phyloP scores from a whole-genome alignment of 129 eudicot species.

The Centaurea solstitialis region DNA sequence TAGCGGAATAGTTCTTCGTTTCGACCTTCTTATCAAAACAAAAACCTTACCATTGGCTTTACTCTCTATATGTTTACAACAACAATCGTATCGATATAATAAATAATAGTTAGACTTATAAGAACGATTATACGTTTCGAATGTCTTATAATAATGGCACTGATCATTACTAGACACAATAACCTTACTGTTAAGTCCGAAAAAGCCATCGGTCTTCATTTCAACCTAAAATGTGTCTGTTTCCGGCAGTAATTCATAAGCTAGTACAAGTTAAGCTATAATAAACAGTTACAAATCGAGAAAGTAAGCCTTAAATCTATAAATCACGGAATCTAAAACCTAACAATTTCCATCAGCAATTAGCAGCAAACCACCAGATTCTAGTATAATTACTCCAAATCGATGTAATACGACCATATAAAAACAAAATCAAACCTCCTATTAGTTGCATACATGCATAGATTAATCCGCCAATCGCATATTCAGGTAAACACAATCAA shows the following conservation, averaged over 20 bases:
- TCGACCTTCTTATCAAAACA: too few species aligned
- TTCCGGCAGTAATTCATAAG: neutral
- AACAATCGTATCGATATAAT: too few species aligned
- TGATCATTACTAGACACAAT: neutral
- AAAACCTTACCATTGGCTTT: too few species aligned
- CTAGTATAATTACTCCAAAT: constrained; percentile 7
- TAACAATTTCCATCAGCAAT: neutral
- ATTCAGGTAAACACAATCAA: neutral
- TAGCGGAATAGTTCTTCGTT: too few species aligned
- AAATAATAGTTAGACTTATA: neutral
- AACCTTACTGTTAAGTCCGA: neutral
- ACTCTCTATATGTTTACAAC: too few species aligned
- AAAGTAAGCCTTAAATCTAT: neutral
- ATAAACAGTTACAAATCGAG: neutral
- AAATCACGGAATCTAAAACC: constrained; percentile 1
- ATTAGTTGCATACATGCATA: neutral
- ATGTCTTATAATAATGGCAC: neutral
- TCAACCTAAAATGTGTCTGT: neutral
- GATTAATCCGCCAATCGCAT: constrained; percentile 9
- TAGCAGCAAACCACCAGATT: neutral
- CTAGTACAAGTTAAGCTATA: neutral
- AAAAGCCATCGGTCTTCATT: too few species aligned
- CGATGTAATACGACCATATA: neutral
- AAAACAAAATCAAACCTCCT: neutral
- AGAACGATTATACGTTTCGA: neutral